Conservation (phyloP, 2,329 filamentous ascomycete species). For the Penicillium verrucosum region DNA sequence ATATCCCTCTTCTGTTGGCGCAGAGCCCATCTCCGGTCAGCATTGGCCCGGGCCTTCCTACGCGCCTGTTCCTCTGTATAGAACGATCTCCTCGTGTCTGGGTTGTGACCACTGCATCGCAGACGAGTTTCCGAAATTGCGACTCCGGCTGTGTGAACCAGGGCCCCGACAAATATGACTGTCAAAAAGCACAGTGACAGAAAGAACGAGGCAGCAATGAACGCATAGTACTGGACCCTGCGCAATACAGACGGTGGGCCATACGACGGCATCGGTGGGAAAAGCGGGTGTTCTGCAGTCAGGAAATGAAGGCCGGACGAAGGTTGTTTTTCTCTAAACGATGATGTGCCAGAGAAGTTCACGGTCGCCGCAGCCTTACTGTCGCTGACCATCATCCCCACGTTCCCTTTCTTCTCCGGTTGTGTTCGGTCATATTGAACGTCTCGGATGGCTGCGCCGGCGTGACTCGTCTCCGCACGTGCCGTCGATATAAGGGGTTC, state of each 20-base stretch:
- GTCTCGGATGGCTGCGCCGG: neutral
- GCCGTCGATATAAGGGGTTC: conserved; percentile 4
- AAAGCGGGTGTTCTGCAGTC: conserved; percentile 50
- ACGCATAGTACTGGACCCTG: conserved; percentile 62
- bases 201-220: conserved; percentile 67
- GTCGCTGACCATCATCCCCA: neutral
- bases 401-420: neutral
- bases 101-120: conserved; percentile 58
- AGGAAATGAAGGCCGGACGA: conserved; percentile 6
- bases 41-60: conserved; percentile 54
- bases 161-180: conserved; percentile 70
- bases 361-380: neutral
- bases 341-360: neutral
- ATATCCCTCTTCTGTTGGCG: conserved; percentile 40
- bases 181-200: conserved; percentile 74
- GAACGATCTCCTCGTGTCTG: conserved; percentile 63
- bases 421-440: neutral
- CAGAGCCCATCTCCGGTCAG: conserved; percentile 61
- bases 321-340: conserved; percentile 12
- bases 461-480: conserved; percentile 8
- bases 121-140: conserved; percentile 51
- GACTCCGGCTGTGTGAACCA: conserved; percentile 63
- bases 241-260: conserved; percentile 67
- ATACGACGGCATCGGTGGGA: conserved; percentile 79
- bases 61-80: conserved; percentile 67